Base-by-base conservation (phyloP, 2,329 filamentous ascomycete species). In the Raffaelea ambrosiae region DNA sequence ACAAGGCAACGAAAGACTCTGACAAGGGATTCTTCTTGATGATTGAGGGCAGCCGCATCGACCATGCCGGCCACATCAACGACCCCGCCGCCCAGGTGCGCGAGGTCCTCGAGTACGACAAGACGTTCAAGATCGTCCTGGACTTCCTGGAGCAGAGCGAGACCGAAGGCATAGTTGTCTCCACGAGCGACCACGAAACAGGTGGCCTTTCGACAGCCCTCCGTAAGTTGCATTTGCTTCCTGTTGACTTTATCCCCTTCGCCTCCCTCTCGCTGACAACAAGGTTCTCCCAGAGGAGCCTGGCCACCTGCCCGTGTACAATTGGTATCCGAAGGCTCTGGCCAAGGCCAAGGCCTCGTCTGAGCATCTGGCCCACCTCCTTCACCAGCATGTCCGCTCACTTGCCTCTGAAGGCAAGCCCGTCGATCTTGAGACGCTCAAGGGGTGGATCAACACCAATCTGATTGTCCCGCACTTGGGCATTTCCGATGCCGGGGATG, bases 1-100 rank as follows among this genome's bases (percentile, higher is more conserved):
- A 85, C 53, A 81, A 82, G 50, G 93, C 90, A 0, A 96, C 93
- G 0, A 74, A 79, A 59, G 74, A 90, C 60, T 88, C 79, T 53
- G 88, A 97, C 39, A 82, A 94, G 65, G 93, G 93, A 4, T 98
- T 97, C 73, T 98, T 98, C 68, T 73, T 98, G 57, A 95, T 98
- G 91, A 94, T 98, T 52, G 93, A 98, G 66, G 93, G 90, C 4
- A 95, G 88, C 58, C 78, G 93, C 39, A 97, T 98, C 58, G 93
- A 98, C 60, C 93, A 98, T 62, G 91, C 93, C 4, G 93, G 89
- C 7, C 87, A 93, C 61, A 79, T 77, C 53, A 93, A 93, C 57
- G 87, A 93, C 57, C 86, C 87, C 0, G 86, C 84, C 10, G 85
- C 87, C 1, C 87, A 93, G 60, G 87, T 91, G 11, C 83, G 87